phyloP scores from a whole-genome alignment of 2,329 filamentous ascomycete species.

The Ophiostoma quercus region DNA sequence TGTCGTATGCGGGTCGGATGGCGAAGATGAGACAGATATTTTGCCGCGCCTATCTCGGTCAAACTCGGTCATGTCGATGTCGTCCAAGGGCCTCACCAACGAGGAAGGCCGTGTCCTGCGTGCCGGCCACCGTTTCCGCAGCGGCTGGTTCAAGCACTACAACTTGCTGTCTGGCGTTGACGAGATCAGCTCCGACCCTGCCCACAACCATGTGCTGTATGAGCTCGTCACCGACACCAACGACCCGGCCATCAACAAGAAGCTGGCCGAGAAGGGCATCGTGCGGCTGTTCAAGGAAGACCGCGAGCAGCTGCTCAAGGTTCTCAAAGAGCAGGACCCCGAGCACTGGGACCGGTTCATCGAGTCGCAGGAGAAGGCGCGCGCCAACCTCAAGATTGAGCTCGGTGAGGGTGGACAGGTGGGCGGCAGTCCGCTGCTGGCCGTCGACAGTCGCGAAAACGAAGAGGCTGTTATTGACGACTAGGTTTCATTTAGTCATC shows the following conservation, averaged over 20 bases:
- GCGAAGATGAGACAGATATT: conserved; percentile 47
- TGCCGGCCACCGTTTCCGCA: conserved; percentile 53
- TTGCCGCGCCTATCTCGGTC: conserved; percentile 44
- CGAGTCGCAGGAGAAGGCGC: conserved; percentile 56
- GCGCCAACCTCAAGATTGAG: conserved; percentile 44
- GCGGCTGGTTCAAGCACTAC: conserved; percentile 49
- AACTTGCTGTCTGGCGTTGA: conserved; percentile 46
- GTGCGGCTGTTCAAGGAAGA: conserved; percentile 58
- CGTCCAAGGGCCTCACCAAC: conserved; percentile 49
- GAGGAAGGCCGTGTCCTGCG: conserved; percentile 55
- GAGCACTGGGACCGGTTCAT: conserved; percentile 60
- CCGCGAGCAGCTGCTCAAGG: conserved; percentile 45
- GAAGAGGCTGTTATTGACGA: conserved; percentile 16
- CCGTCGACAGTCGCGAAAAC: conserved; percentile 11
- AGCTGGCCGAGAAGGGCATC: conserved; percentile 53
- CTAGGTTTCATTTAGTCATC: not conserved
- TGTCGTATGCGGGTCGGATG: conserved; percentile 42
- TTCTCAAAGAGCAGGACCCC: conserved; percentile 56
- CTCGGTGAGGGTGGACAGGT: conserved; percentile 18
- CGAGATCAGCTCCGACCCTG: conserved; percentile 47
- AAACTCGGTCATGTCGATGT: conserved; percentile 48
- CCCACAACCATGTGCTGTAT: conserved; percentile 50
- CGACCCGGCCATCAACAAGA: conserved; percentile 51
- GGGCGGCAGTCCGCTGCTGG: conserved; percentile 7
- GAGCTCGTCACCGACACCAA: conserved; percentile 59